Percentiles rank a stretch among this genome's conserved stretches.
These are phyloP conservation scores for Cystofilobasidium bisporidii DNA, from an alignment of 768 basidiomycete species.

Conservation along the genomic window DNA sequence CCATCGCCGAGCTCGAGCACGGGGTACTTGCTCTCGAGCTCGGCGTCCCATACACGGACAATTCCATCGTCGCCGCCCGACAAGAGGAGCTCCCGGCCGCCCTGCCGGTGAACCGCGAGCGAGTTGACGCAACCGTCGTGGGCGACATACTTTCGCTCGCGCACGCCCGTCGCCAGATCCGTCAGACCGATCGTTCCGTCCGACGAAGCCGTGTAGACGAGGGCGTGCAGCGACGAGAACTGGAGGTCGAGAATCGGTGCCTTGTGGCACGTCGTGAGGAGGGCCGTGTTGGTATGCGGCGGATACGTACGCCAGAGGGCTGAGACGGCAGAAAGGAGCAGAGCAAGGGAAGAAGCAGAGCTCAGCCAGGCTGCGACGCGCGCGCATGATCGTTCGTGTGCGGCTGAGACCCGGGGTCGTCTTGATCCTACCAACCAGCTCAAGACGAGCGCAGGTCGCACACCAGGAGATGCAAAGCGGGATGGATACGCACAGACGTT, in stretches of 20 bases:
- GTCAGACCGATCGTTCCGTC: conserved; percentile 71
- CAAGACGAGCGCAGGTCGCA: too few relatives aligned
- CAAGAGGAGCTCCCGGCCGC: conserved; percentile 70
- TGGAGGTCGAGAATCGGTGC: conserved; percentile 86
- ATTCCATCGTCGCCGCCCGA: conserved; percentile 88
- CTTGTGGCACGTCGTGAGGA: conserved; percentile 72
- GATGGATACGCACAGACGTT: conserved; percentile 62
- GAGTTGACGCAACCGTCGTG: conserved; percentile 86
- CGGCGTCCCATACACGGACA: conserved; percentile 77
- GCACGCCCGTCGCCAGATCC: conserved; percentile 70
- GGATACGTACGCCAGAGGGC: conserved; percentile 85
- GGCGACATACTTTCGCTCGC: conserved; percentile 69
- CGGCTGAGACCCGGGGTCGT: too few relatives aligned
- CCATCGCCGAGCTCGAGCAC: conserved; percentile 60
- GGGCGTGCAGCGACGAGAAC: conserved; percentile 40
- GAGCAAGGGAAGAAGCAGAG: background rate
- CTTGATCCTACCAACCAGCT: too few relatives aligned
- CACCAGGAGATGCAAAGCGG: background rate
- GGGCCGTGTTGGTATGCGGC: conserved; percentile 85
- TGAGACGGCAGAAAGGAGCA: too few relatives aligned
- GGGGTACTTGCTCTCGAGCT: conserved; percentile 59
- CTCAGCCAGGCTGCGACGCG: too few relatives aligned
- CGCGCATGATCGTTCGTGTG: too few relatives aligned
- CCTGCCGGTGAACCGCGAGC: conserved; percentile 64
- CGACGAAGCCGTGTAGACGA: conserved; percentile 73